Percentiles rank a stretch among this genome's conserved stretches.
These are phyloP conservation scores for Psilocybe azurescens DNA, from an alignment of 768 basidiomycete genomes.

Conservation along the genomic window DNA sequence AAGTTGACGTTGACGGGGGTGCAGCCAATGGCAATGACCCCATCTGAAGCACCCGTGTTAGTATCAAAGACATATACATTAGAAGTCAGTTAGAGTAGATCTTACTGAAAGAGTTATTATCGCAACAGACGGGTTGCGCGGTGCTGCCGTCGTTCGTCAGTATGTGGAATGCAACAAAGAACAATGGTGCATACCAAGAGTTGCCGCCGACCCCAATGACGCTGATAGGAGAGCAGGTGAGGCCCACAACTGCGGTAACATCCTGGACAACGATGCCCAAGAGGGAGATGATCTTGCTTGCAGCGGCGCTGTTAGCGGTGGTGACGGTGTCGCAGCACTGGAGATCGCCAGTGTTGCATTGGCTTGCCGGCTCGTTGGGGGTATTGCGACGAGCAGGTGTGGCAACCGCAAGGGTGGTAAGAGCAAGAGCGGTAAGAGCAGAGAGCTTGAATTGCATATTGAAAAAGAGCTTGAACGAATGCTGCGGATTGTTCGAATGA, in stretches of 20 bases:
- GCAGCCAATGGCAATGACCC: slow-evolving; percentile 33
- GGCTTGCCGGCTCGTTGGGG: slow-evolving; percentile 22
- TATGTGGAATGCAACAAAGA: background rate
- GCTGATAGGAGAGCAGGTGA: slow-evolving; percentile 30
- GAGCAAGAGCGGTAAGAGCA: no score
- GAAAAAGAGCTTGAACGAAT: no score
- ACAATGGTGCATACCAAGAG: slow-evolving; percentile 10
- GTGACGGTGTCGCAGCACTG: slow-evolving; percentile 29
- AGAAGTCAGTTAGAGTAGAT: background rate
- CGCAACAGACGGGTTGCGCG: slow-evolving; percentile 31
- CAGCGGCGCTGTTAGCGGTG: slow-evolving; percentile 1
- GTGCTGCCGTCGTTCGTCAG: slow-evolving; percentile 1
- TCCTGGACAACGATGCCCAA: slow-evolving; percentile 23
- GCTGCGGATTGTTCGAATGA: no score
- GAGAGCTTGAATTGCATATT: no score
- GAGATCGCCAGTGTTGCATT: slow-evolving; percentile 9
- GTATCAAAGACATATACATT: background rate
- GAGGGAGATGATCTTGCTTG: slow-evolving; percentile 18
- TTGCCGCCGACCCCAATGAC: slow-evolving; percentile 23
- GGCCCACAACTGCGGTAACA: slow-evolving; percentile 5
- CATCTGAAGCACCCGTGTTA: slow-evolving; percentile 1
- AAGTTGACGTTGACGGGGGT: slow-evolving; percentile 27
- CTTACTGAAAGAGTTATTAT: slow-evolving; percentile 26
- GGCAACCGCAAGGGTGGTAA: background rate
- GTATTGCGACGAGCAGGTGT: slow-evolving; percentile 12